Evolutionary conservation across 345 rosid species (phyloP), one percentile per base, ranked within the genome.

Genomic region (Sapria himalayana): DNA sequence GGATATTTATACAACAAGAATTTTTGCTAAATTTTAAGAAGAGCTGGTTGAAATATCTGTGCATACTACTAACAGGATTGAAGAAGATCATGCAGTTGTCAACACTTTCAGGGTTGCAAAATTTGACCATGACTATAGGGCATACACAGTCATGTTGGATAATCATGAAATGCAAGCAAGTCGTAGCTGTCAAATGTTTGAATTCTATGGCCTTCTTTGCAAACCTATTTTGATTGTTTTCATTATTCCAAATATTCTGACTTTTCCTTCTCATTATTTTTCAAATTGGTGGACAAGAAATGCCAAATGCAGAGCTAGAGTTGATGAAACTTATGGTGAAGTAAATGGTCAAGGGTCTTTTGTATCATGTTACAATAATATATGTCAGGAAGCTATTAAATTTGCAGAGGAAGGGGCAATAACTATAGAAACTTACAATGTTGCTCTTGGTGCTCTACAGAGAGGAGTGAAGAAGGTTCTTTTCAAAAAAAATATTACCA

Each of bases 141-240:
- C 69, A 12, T 71, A 45, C 48, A 56, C 61, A 13, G 76, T 71
- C 44, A 52, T 33, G n/a, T 34, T 63, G 51, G 54, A 59, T 33
- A 24, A 56, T 43, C 54, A 74, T 32, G 73, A 61, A 55, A 58
- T 68, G 63, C 55, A 58, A 39, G 70, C 73, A 22, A 58, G 57
- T 54, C 71, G 82, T 57, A 74, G 78, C 52, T 74, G 82, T 45
- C 78, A 60, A 53, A 71, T 71, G 78, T 74, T 71, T 59, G 84
- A 74, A 57, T 74, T 68, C 41, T 68, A 65, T 1, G 84, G 78
- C 39, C 33, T 75, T 40, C 64, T 75, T 11, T 75, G 84, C 50
- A 48, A 73, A 41, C 84, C 71, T 59, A 59, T 75, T 53, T 33
- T 75, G 42, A 75, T 78, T 15, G 84, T 71, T 37, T 75, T 71